Evolutionary conservation across 2,329 filamentous ascomycete genomes (phyloP).

Genomic region (Diplodia corticola): DNA sequence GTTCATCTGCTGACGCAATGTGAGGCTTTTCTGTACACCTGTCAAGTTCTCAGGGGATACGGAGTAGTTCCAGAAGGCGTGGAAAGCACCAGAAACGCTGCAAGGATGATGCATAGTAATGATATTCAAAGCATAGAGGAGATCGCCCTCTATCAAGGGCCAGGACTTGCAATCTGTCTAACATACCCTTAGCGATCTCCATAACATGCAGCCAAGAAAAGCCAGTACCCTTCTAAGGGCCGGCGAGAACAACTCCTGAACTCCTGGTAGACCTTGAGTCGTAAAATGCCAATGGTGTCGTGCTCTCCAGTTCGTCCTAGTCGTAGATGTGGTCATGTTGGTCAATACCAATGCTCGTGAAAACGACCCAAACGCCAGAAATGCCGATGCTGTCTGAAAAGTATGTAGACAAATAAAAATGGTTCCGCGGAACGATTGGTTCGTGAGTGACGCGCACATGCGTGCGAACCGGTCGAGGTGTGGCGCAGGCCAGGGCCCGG

Average conservation of each 20-base stretch:
- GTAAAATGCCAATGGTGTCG: slow-evolving; percentile 6
- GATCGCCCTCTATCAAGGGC: not conserved
- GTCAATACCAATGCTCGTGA: not conserved
- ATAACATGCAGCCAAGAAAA: not conserved
- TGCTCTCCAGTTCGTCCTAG: not conserved
- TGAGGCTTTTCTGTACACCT: not conserved
- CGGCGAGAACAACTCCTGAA: not conserved
- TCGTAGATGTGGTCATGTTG: not conserved
- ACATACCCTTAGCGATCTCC: not conserved
- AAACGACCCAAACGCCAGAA: slow-evolving; percentile 1
- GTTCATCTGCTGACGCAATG: not conserved
- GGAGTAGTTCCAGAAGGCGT: not conserved
- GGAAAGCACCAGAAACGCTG: not conserved
- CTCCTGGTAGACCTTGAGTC: not conserved
- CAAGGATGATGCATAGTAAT: not conserved
- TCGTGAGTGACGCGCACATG: not conserved
- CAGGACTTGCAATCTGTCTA: slow-evolving; percentile 3
- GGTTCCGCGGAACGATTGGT: not conserved
- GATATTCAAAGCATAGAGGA: not conserved
- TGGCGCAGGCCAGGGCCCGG: not conserved
- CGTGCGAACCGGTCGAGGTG: not conserved
- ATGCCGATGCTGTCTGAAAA: slow-evolving; percentile 8
- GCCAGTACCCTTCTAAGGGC: not conserved
- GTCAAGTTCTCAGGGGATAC: not conserved
- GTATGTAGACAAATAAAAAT: not conserved